Evolutionary conservation across 2,329 filamentous ascomycete genomes (phyloP).

Genomic region (Stagonosporopsis cucurbitacearum): DNA sequence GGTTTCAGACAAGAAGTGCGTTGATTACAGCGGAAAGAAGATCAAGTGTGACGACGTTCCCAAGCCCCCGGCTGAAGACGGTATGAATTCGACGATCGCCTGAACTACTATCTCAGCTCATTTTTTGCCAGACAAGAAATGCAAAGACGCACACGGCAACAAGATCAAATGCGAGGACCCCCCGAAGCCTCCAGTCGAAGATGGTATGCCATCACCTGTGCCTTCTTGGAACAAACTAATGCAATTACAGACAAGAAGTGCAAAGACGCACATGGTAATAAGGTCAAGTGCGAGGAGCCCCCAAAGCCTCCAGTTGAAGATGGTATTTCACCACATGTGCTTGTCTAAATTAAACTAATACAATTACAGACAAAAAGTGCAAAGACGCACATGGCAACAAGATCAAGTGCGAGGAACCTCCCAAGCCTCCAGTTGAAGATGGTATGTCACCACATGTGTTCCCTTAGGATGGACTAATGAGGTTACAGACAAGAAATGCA

Average conservation of each 20-base stretch:
- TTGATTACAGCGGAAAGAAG: slow-evolving; percentile 1
- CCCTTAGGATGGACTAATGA: background rate
- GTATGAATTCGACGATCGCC: background rate
- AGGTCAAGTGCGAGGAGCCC: background rate
- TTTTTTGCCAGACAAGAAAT: background rate
- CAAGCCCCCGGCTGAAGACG: background rate
- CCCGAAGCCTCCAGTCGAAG: background rate
- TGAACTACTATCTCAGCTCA: background rate
- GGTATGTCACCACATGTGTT: background rate
- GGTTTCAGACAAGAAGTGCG: slow-evolving; percentile 1
- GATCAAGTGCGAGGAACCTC: background rate
- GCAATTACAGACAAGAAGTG: background rate
- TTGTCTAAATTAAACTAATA: background rate
- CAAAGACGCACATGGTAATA: background rate
- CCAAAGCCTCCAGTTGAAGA: background rate
- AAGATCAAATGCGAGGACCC: background rate
- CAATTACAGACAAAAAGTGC: background rate
- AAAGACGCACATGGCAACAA: background rate
- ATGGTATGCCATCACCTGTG: background rate
- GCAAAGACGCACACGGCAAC: background rate
- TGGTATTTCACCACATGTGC: background rate
- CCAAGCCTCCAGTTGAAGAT: background rate
- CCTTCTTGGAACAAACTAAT: background rate
- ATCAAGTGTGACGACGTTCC: background rate
- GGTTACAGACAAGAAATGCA: background rate